phyloP scores from a whole-genome alignment of 805 yeast species.

The Cyberlindnera bimundalis region DNA sequence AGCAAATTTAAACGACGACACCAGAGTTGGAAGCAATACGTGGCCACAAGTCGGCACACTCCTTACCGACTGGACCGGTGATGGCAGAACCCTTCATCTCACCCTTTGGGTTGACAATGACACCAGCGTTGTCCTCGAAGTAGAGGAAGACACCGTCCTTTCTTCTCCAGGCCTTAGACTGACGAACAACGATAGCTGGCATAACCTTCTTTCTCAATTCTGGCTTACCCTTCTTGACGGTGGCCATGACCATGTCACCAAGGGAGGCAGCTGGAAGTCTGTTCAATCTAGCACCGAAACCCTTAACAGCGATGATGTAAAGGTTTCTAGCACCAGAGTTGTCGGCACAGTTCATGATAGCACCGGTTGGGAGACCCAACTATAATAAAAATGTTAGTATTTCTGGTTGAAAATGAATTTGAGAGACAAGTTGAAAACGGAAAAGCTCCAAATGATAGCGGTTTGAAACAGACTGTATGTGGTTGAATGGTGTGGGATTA shows the following conservation, averaged over 20 bases:
- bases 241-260: constrained; percentile 99
- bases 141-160: constrained; percentile 99
- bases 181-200: constrained; percentile 99
- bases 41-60: constrained; percentile 99
- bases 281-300: constrained; percentile 99
- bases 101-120: constrained; percentile 99
- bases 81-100: constrained; percentile 99
- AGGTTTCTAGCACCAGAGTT: constrained; percentile 99
- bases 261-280: constrained; percentile 99
- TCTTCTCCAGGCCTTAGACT: constrained; percentile 99
- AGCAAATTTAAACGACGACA: constrained; percentile 83
- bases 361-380: constrained; percentile 99
- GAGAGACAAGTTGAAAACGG: background rate
- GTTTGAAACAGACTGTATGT: too few relatives aligned
- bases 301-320: constrained; percentile 98
- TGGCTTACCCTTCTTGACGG: constrained; percentile 99
- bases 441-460: background rate
- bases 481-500: too few relatives aligned
- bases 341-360: constrained; percentile 99
- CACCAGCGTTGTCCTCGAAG: constrained; percentile 99
- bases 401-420: background rate
- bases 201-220: constrained; percentile 99
- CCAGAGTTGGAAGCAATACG: constrained; percentile 99
- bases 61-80: constrained; percentile 99
- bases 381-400: constrained; percentile 30